phyloP scores from a whole-genome alignment of 345 rosid species.

The Aurinia saxatilis region DNA sequence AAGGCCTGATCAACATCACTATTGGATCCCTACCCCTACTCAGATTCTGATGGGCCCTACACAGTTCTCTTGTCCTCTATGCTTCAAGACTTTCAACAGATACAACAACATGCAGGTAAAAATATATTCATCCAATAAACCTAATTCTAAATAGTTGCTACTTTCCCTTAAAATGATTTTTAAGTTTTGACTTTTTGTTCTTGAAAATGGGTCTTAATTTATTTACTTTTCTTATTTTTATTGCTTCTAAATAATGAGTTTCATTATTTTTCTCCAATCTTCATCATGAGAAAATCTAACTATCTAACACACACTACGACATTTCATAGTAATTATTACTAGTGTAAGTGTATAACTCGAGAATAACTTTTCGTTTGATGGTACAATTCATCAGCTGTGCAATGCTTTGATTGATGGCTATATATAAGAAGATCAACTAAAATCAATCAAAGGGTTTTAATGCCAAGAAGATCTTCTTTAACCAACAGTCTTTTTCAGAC shows the following conservation, averaged over 20 bases:
- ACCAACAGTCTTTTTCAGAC: constrained; percentile 25
- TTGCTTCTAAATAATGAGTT: background rate
- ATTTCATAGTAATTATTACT: background rate
- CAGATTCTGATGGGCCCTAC: constrained; percentile 98
- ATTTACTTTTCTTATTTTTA: background rate
- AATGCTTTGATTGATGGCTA: constrained; percentile 22
- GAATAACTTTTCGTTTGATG: constrained; percentile 24
- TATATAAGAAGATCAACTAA: constrained; percentile 24
- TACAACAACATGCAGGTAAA: constrained; percentile 99
- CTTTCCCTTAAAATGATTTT: constrained; percentile 7
- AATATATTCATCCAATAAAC: constrained; percentile 10
- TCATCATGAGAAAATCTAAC: constrained; percentile 14
- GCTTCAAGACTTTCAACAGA: constrained; percentile 98
- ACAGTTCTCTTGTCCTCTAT: constrained; percentile 96
- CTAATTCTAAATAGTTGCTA: background rate
- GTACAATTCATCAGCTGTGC: constrained; percentile 24
- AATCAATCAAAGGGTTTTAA: constrained; percentile 23
- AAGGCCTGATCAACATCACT: constrained; percentile 68
- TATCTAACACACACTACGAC: constrained; percentile 6
- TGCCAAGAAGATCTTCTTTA: constrained; percentile 24
- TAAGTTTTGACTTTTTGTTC: constrained; percentile 14
- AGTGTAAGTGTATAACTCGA: background rate
- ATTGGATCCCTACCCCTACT: constrained; percentile 99
- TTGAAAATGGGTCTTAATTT: constrained; percentile 4
- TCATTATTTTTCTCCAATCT: background rate